These are phyloP conservation scores for Umbilicus rupestris DNA, from an alignment of 164 flowering plant genomes.

Conservation along the genomic window DNA sequence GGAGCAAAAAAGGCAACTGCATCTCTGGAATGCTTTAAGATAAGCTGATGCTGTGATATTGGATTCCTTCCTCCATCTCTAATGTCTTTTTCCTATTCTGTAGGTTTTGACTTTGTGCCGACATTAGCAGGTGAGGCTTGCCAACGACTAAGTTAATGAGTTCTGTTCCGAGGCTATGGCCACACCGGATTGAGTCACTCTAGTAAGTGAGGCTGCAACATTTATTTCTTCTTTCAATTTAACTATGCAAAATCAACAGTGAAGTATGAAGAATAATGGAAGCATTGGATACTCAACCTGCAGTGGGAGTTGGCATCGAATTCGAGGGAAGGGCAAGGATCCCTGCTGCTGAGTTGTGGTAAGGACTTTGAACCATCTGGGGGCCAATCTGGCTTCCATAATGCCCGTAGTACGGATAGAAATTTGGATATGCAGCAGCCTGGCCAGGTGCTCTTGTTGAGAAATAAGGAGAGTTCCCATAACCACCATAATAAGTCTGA, in stretches of 20 bases:
- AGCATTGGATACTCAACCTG: conserved; percentile 15
- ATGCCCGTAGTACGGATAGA: conserved; percentile 45
- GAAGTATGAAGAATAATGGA: too few relatives aligned
- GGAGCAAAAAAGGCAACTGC: too few relatives aligned
- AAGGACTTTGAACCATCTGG: conserved; percentile 44
- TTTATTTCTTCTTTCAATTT: neutral
- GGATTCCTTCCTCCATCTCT: too few relatives aligned
- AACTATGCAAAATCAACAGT: neutral
- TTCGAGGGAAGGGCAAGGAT: conserved; percentile 42
- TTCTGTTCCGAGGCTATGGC: conserved; percentile 27
- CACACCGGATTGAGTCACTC: conserved; percentile 17
- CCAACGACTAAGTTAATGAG: conserved; percentile 25
- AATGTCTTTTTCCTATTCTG: too few relatives aligned
- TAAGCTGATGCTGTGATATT: conserved; percentile 11
- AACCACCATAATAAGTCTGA: conserved; percentile 53
- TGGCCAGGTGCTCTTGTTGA: conserved; percentile 25
- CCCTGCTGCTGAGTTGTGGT: conserved; percentile 26
- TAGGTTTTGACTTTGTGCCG: too few relatives aligned
- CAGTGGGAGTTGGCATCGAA: conserved; percentile 13
- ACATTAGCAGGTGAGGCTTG: conserved; percentile 16
- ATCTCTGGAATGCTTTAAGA: neutral
- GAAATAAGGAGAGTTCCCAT: conserved; percentile 45
- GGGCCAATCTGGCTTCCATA: conserved; percentile 39
- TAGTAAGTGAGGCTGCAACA: conserved; percentile 20
- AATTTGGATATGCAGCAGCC: conserved; percentile 28